Conservation (phyloP, 1,284 basidiomycete species). For the Sporisorium sorghi region DNA sequence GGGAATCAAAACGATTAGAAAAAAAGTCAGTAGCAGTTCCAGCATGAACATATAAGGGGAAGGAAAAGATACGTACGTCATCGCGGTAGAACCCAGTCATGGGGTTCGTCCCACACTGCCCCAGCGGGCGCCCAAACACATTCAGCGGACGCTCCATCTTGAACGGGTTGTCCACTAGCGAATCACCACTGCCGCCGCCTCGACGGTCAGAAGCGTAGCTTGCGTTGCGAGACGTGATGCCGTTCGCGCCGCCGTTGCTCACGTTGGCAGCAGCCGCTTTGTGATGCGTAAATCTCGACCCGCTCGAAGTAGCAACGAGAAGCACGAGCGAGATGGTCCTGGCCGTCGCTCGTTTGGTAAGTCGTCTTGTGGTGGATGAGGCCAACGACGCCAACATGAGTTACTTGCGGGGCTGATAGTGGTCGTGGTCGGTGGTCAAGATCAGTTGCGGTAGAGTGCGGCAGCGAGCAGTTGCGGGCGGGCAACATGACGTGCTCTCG, state of each 20-base stretch:
- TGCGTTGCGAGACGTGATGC: conserved; percentile 29
- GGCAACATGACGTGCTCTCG: conserved; percentile 10
- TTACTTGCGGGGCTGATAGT: not conserved
- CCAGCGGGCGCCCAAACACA: conserved; percentile 47
- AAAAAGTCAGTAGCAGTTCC: not conserved
- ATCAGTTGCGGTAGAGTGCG: too few relatives aligned
- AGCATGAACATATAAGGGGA: not conserved
- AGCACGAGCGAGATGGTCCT: conserved; percentile 14
- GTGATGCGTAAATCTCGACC: conserved; percentile 16
- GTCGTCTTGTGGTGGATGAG: not conserved
- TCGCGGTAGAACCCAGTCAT: conserved; percentile 59
- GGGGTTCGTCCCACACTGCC: conserved; percentile 50
- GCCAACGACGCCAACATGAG: conserved; percentile 24
- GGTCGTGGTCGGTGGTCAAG: not conserved
- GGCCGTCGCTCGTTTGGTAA: conserved; percentile 13
- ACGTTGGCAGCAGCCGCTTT: conserved; percentile 14
- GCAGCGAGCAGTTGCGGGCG: too few relatives aligned
- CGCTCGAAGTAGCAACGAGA: conserved; percentile 8
- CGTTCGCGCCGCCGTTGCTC: conserved; percentile 8
- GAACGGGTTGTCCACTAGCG: conserved; percentile 27
- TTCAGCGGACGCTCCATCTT: conserved; percentile 56
- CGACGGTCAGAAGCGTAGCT: conserved; percentile 26
- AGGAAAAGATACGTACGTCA: conserved; percentile 30
- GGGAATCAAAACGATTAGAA: not conserved
- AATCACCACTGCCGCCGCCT: not conserved